A percentile compares a stretch with the other conserved stretches of the same genome.
Evolutionary conservation across 257 asterid species (phyloP).

Genomic region (Solanum lycopersicoides): DNA sequence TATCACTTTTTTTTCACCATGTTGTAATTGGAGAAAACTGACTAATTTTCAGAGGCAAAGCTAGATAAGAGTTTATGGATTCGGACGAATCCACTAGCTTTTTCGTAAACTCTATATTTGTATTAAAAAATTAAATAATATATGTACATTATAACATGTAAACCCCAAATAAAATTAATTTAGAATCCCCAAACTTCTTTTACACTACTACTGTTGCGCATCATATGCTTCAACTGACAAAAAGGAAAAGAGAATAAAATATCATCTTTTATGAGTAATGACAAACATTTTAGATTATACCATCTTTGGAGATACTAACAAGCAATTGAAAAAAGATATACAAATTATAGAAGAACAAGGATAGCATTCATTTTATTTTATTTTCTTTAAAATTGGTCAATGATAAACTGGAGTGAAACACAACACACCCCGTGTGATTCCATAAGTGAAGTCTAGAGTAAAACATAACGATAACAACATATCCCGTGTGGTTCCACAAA

Average conservation of each 20-base stretch:
- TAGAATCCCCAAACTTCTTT: not conserved
- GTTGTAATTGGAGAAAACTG: not conserved
- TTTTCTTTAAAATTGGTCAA: not conserved
- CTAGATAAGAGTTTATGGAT: too few species aligned
- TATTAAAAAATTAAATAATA: too few species aligned
- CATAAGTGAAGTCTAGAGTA: not conserved
- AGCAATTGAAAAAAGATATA: not conserved
- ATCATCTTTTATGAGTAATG: not conserved
- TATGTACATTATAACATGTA: too few species aligned
- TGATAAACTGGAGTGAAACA: not conserved
- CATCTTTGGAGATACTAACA: not conserved
- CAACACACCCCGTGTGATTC: not conserved
- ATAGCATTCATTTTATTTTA: not conserved
- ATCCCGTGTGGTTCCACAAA: not conserved
- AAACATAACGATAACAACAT: not conserved
- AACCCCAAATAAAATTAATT: fast-evolving
- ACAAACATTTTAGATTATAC: too few species aligned
- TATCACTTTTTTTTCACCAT: not conserved
- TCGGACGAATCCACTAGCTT: fast-evolving
- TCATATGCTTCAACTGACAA: not conserved
- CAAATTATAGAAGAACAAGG: not conserved
- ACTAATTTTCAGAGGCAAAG: too few species aligned
- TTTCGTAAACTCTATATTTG: fast-evolving
- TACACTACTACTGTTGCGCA: not conserved
- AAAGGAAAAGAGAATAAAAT: not conserved